phyloP scores from a whole-genome alignment of 768 basidiomycete genomes.

The Baorangia bicolor region DNA sequence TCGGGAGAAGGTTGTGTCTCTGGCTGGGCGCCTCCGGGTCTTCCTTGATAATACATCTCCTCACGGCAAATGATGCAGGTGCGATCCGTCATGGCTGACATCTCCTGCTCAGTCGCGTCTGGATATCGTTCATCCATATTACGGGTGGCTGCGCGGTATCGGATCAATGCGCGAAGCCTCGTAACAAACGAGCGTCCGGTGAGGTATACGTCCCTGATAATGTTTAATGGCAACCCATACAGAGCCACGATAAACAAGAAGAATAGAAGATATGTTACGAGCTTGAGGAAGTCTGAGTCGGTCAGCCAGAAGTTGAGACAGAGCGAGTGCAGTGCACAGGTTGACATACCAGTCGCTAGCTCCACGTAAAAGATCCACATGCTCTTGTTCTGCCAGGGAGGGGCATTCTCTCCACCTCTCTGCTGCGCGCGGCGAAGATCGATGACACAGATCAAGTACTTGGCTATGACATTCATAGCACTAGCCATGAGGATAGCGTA shows the following conservation, averaged over 20 bases:
- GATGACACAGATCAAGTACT: constrained; percentile 78
- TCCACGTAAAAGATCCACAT: constrained; percentile 97
- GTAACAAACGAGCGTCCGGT: constrained; percentile 91
- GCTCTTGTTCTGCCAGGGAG: constrained; percentile 97
- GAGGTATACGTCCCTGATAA: constrained; percentile 95
- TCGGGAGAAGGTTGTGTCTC: constrained; percentile 38
- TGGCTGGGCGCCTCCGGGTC: constrained; percentile 22
- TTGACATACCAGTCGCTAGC: constrained; percentile 72
- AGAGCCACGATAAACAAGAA: constrained; percentile 92
- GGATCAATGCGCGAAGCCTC: constrained; percentile 81
- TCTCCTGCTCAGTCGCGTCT: constrained; percentile 84
- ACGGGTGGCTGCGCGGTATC: constrained; percentile 90
- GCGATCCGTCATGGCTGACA: constrained; percentile 76
- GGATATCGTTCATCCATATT: constrained; percentile 98
- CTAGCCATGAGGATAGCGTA: constrained; percentile 88
- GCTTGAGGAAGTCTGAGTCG: constrained; percentile 82
- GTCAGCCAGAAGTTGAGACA: constrained; percentile 7
- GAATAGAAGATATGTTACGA: constrained; percentile 89
- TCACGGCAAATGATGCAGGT: constrained; percentile 99
- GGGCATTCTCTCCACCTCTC: constrained; percentile 79
- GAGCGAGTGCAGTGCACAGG: neutral
- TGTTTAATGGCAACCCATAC: constrained; percentile 94
- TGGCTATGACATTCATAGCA: constrained; percentile 71
- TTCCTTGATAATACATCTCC: constrained; percentile 67
- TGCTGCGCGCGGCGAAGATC: constrained; percentile 79